These are phyloP conservation scores for Penicillium janthinellum DNA, from an alignment of 2,329 filamentous ascomycete species.

Conservation along the genomic window DNA sequence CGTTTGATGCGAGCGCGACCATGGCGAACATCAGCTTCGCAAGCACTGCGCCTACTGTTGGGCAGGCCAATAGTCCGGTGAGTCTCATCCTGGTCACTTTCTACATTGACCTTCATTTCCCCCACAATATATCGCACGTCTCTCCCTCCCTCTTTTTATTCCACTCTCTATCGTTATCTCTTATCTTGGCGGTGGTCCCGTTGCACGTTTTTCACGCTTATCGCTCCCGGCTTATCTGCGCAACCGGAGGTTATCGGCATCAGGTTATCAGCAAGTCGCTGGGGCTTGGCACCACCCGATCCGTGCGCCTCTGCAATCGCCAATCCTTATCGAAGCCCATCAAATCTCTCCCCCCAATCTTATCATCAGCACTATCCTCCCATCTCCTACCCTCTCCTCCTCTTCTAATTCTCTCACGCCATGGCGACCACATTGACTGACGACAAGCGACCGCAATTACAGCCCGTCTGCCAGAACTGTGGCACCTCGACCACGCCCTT, in stretches of 20 bases:
- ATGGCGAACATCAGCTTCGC: slow-evolving; percentile 64
- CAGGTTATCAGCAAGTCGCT: slow-evolving; percentile 34
- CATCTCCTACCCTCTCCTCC: slow-evolving; percentile 29
- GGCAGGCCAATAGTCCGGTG: slow-evolving; percentile 56
- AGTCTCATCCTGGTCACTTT: slow-evolving; percentile 28
- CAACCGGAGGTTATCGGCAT: slow-evolving; percentile 35
- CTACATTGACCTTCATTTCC: neutral
- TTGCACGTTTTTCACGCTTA: slow-evolving; percentile 24
- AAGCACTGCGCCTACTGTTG: slow-evolving; percentile 65
- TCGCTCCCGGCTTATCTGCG: slow-evolving; percentile 26
- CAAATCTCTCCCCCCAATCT: slow-evolving; percentile 46
- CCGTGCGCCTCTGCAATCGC: slow-evolving; percentile 43
- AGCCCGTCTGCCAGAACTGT: slow-evolving; percentile 98
- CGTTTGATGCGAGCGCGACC: slow-evolving; percentile 52
- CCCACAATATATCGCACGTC: neutral
- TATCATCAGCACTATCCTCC: slow-evolving; percentile 41
- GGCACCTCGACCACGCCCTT: slow-evolving; percentile 91
- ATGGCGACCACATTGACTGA: slow-evolving; percentile 54
- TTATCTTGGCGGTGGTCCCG: slow-evolving; percentile 1
- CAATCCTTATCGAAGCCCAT: slow-evolving; percentile 51
- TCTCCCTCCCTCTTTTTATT: slow-evolving; percentile 16
- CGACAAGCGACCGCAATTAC: slow-evolving; percentile 61
- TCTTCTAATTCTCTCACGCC: slow-evolving; percentile 22
- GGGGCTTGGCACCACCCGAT: slow-evolving; percentile 41
- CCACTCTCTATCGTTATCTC: slow-evolving; percentile 16